Conservation (phyloP, 768 basidiomycete species). For the Bullera alba region DNA sequence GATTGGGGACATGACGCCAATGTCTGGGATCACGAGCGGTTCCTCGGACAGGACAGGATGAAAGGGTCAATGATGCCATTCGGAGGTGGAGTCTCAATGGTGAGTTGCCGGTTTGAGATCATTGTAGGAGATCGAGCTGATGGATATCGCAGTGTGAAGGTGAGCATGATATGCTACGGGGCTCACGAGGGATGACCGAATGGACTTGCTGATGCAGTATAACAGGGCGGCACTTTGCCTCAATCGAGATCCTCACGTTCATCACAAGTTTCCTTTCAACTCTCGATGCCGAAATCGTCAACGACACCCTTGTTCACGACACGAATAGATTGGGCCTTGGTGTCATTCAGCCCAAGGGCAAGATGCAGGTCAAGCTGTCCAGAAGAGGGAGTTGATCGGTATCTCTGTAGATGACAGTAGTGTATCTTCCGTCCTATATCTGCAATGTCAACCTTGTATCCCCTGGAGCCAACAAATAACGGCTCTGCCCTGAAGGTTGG, state of each 20-base stretch:
- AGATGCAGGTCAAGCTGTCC: constrained; percentile 7
- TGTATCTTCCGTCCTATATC: too few relatives aligned
- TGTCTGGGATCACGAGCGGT: constrained; percentile 14
- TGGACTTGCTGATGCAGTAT: too few relatives aligned
- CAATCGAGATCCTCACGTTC: constrained; percentile 24
- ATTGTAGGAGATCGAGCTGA: neutral
- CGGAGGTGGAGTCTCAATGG: constrained; percentile 28
- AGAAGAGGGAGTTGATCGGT: too few relatives aligned
- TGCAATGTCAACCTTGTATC: too few relatives aligned
- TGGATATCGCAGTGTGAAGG: constrained; percentile 18
- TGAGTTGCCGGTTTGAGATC: neutral
- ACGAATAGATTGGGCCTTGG: constrained; percentile 15
- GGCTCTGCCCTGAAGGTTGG: too few relatives aligned
- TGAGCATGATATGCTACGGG: constrained; percentile 3
- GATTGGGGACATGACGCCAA: constrained; percentile 17
- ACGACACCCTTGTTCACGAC: constrained; percentile 13
- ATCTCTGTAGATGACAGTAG: too few relatives aligned
- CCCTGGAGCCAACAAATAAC: too few relatives aligned
- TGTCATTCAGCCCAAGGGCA: constrained; percentile 14
- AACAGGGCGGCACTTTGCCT: constrained; percentile 27
- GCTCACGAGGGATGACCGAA: neutral
- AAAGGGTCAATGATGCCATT: constrained; percentile 22
- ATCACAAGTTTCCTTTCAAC: constrained; percentile 10
- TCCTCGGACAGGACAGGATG: constrained; percentile 1
- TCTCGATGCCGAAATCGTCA: constrained; percentile 8